Evolutionary conservation across 352 stramenopile genomes (phyloP), one percentile per base, ranked within the genome.

Genomic region (Pythium graminicola): DNA sequence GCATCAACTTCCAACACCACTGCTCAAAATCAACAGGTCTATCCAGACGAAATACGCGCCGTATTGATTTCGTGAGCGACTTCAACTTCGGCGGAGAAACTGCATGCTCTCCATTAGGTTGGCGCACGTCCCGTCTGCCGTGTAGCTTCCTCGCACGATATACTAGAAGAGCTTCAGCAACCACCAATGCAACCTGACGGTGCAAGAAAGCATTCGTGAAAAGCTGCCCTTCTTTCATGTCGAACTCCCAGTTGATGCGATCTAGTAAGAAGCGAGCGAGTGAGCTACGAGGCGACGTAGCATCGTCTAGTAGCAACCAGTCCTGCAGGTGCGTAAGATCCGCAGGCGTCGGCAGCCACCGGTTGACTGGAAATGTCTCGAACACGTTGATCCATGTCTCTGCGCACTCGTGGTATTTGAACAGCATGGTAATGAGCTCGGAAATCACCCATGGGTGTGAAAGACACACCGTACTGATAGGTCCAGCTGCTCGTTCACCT

Each of bases 1-100:
- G 69, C 57, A 94, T 85, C 2, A 91, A 41, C 48, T 76, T 82
- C 83, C 83, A 94, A 56, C 81, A 91, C 83, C 83, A 94, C 10
- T 79, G 72, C 20, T 85, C 69, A 42, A 94, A 92, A 56, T 94
- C 77, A 9, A 94, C 69, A 3, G 64, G 73, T 36, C 72, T 62
- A 27, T 75, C 72, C 8, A 88, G 53, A 58, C 81, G 86, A 22
- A 91, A 69, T 1, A 77, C 78, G 4, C 78, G 78, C 6, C 74
- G 72, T 62, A 91, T 84, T 2, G 81, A 91, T 40, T 89, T 85
- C 0, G 77, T 81, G 29, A 91, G 22, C 9, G 41, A 44, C 38
- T 65, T 69, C 23, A 69, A 38, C 32, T 65, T 64, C 0, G 62
- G 62, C 16, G 55, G 62, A 10, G 62, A 62, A 7, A 52, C 38